Percentiles rank a stretch among this genome's conserved stretches.
phyloP scores from a whole-genome alignment of 75 land plant genomes.

The Cupressus sempervirens region DNA sequence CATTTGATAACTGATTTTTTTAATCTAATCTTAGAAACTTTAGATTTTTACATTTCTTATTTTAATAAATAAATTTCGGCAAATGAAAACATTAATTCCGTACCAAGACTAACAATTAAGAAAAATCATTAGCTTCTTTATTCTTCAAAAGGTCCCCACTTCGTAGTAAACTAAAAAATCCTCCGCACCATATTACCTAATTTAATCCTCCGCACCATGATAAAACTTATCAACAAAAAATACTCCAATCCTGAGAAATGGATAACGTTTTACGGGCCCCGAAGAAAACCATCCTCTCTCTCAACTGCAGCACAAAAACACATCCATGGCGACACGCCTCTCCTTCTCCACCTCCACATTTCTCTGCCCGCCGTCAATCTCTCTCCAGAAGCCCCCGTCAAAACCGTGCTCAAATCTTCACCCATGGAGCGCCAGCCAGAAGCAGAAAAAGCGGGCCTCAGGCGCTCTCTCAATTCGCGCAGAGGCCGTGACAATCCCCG shows the following conservation, averaged over 20 bases:
- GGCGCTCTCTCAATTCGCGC: constrained; percentile 17
- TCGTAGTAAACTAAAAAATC: too few relatives aligned
- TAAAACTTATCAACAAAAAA: too few relatives aligned
- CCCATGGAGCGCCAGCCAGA: not conserved
- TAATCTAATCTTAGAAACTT: too few relatives aligned
- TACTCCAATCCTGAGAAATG: not conserved
- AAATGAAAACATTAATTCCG: too few relatives aligned
- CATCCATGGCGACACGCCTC: not conserved
- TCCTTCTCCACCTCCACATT: not conserved
- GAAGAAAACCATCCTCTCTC: not conserved
- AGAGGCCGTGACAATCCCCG: constrained; percentile 49
- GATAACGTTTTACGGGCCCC: not conserved
- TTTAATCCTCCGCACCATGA: too few relatives aligned
- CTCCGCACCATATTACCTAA: too few relatives aligned
- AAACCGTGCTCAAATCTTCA: not conserved
- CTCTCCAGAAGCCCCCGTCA: not conserved
- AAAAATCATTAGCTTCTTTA: too few relatives aligned
- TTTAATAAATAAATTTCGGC: too few relatives aligned
- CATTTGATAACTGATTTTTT: too few relatives aligned
- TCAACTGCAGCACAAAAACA: not conserved
- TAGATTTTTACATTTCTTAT: too few relatives aligned
- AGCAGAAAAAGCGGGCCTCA: not conserved
- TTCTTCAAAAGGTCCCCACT: too few relatives aligned
- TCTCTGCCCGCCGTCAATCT: not conserved
- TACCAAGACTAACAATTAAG: too few relatives aligned